Evolutionary conservation across 768 basidiomycete species (phyloP).

Genomic region (Psilocybe subaeruginosa): DNA sequence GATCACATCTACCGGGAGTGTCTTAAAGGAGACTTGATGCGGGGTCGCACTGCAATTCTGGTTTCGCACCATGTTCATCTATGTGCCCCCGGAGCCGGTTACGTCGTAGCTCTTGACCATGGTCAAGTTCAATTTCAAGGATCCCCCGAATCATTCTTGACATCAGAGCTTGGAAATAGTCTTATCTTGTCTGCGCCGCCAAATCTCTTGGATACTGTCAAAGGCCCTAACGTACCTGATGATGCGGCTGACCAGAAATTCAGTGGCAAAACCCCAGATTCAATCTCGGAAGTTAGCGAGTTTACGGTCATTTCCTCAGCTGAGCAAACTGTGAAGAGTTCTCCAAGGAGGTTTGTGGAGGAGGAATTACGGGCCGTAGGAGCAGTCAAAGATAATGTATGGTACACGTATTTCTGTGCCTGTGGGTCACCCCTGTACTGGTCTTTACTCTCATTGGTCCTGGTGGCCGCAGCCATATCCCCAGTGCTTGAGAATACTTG

Average conservation of each 20-base stretch:
- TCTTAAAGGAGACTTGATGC: conserved; percentile 80
- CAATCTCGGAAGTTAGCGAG: conserved; percentile 23
- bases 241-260: neutral
- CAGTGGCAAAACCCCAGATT: conserved; percentile 40
- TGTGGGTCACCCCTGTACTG: neutral
- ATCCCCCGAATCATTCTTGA: conserved; percentile 26
- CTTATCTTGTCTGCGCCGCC: neutral
- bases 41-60: conserved; percentile 81
- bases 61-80: conserved; percentile 96
- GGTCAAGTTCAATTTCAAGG: conserved; percentile 79
- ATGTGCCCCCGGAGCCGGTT: conserved; percentile 76
- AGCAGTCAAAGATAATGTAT: neutral
- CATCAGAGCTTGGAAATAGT: neutral
- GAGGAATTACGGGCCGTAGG: neutral
- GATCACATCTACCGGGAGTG: conserved; percentile 85
- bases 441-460: neutral
- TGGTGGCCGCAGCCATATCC: neutral
- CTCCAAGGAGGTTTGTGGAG: conserved; percentile 2
- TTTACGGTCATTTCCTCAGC: conserved; percentile 35
- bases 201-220: neutral
- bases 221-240: neutral
- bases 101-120: conserved; percentile 83
- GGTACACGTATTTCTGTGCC: neutral
- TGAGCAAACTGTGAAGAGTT: conserved; percentile 27
- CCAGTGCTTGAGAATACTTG: neutral